Base-by-base conservation (phyloP, 345 rosid genomes). In the Lepidium sativum region DNA sequence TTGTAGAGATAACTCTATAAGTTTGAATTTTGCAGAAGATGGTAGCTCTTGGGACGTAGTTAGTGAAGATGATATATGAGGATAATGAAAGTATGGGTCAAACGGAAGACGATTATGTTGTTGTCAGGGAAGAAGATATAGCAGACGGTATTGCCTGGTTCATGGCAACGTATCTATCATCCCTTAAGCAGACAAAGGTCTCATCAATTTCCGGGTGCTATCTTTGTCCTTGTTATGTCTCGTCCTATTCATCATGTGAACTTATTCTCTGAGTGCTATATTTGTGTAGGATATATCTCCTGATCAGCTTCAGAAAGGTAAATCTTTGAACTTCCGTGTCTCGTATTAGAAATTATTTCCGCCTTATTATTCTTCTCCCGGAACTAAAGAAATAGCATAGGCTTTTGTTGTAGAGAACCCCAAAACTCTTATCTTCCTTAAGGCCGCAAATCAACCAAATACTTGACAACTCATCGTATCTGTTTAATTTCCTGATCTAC, bases 41-140 rank as follows among this genome's bases (percentile, higher is more conserved):
- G 75, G 85, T 75, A 79, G 79, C 72, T 76, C 95, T 15, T 94
- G 99, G 99, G 96, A 85, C 44, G 49, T 94, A 75, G 83, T 94
- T 69, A 79, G 75, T 70, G 75, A 79, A 60, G 81, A 80, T 72
- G 97, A 94, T 84, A 65, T 88, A 45, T 90, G 91, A n/a, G 97
- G 86, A 70, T 63, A 79, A 70, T 20, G 82, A 78, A 74, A 60
- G 25, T 60, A 9, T 41, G 64, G 83, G 77, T 67, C 76, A 74
- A 53, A 81, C 80, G 13, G 75, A 73, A 49, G 96, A 88, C 47
- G 99, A 84, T 64, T 94, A 86, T 76, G 92, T 91, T 11, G 75
- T 91, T 49, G 99, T 94, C 71, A 86, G 83, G 68, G 83, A 91
- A 81, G 99, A 94, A 79, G 99, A 94, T 80, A 88, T 94, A 76